Evolutionary conservation across 2,329 filamentous ascomycete genomes (phyloP), one percentile per base, ranked within the genome.

Genomic region (Botrytis hyacinthi): DNA sequence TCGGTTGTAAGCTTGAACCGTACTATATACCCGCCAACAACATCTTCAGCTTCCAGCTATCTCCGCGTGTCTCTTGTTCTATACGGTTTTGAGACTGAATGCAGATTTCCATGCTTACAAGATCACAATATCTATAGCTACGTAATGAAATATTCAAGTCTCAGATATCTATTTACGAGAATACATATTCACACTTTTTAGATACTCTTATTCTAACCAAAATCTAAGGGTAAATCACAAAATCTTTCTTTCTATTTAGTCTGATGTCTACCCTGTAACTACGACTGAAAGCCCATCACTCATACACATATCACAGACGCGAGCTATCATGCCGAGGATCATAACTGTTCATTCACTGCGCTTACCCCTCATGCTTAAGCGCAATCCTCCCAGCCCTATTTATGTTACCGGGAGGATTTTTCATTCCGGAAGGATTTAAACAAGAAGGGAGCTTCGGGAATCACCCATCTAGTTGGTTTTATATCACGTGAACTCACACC

Each of bases 371-470:
- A 40, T 18, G 16, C 18, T 29, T 57, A 68, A 54, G 20, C 35
- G 66, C 66, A 37, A 57, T 57, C 48, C 66, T 26, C n/a, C 48
- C 40, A 42, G 20, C 35, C 37, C 66, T 68, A 57, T 57, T 68
- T 32, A 32, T 37, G 26, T 54, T 32, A 6, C n/a, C 66, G 35
- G 26, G 20, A 68, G 66, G 66, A 54, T 68, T 42, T 68, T n/a
- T 48, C 29, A 48, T 35, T 66, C 62, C 65, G 35, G 48, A 68
- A 57, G 65, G 48, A 68, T 68, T 42, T 18, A 18, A 42, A 40
- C 65, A 29, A 29, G 46, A 46, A 35, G 35, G 26, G 8, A 57
- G 51, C 29, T 12, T 44, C 40, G 22, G 26, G 29, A 66, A 18
- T 66, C 29, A 35, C 6, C 12, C 9, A 35, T 35, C 29, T 48